A percentile compares a stretch with the other conserved stretches of the same genome.
phyloP scores from a whole-genome alignment of 306 rosid species.

The Trifolium fragiferum region DNA sequence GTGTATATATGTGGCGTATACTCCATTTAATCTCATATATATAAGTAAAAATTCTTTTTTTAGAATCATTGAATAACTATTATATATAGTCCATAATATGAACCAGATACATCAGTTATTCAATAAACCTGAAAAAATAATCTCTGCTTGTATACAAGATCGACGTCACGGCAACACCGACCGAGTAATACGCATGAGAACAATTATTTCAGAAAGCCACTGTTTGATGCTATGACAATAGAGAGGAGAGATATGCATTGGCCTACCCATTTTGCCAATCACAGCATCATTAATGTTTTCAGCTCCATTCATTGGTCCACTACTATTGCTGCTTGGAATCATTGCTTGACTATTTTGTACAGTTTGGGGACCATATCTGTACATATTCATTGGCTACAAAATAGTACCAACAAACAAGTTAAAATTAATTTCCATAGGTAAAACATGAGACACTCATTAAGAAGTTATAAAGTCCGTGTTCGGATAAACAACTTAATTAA shows the following conservation, averaged over 20 bases:
- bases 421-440: slow-evolving; percentile 13
- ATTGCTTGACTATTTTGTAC: slow-evolving; percentile 60
- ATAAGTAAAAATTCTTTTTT: no score
- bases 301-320: slow-evolving; percentile 57
- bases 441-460: slow-evolving; percentile 3
- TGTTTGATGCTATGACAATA: slow-evolving; percentile 15
- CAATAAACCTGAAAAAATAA: no score
- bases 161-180: no score
- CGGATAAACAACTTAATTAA: neutral
- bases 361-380: slow-evolving; percentile 64
- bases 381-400: slow-evolving; percentile 71
- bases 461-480: neutral
- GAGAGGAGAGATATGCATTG: slow-evolving; percentile 22
- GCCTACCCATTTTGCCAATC: slow-evolving; percentile 57
- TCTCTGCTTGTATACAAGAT: no score
- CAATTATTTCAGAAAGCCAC: neutral
- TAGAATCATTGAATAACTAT: no score
- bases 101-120: no score
- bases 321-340: slow-evolving; percentile 53
- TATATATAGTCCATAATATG: no score
- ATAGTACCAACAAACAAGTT: slow-evolving; percentile 28
- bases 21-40: neutral
- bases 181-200: no score
- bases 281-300: slow-evolving; percentile 50
- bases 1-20: neutral